Evolutionary conservation across 805 yeast species (phyloP).

Genomic region (Wilhelminamyces savonicus): DNA sequence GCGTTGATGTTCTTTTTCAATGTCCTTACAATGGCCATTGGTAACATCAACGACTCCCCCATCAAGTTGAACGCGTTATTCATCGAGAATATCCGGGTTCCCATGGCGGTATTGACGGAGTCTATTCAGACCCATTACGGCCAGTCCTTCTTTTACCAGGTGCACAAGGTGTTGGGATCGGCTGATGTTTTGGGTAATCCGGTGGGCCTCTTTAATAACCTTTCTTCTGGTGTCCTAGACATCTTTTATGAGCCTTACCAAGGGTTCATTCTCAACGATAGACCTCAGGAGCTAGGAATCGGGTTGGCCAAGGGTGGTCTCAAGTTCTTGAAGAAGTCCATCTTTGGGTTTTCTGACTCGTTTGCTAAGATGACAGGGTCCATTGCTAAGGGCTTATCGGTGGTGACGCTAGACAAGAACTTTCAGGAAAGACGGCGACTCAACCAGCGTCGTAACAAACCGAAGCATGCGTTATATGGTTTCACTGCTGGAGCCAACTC

Average conservation of each 20-base stretch:
- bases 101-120: slow-evolving; percentile 64
- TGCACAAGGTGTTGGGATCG: slow-evolving; percentile 89
- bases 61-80: slow-evolving; percentile 80
- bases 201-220: slow-evolving; percentile 88
- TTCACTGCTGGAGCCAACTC: slow-evolving; percentile 84
- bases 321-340: slow-evolving; percentile 89
- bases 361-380: slow-evolving; percentile 91
- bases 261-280: slow-evolving; percentile 87
- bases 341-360: slow-evolving; percentile 92
- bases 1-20: slow-evolving; percentile 73
- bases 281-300: slow-evolving; percentile 94
- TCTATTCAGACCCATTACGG: slow-evolving; percentile 80
- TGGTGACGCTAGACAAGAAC: slow-evolving; percentile 78
- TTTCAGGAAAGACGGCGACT: slow-evolving; percentile 79
- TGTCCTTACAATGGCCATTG: slow-evolving; percentile 91
- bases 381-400: slow-evolving; percentile 87
- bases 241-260: slow-evolving; percentile 96
- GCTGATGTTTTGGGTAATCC: slow-evolving; percentile 97
- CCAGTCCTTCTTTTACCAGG: slow-evolving; percentile 85
- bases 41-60: slow-evolving; percentile 96
- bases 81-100: slow-evolving; percentile 85
- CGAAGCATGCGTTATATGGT: slow-evolving; percentile 81
- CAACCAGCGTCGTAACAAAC: slow-evolving; percentile 69
- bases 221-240: slow-evolving; percentile 93
- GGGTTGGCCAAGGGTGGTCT: slow-evolving; percentile 95